phyloP scores from a whole-genome alignment of 2,329 filamentous ascomycete species.

The Neopestalotiopsis sp. region DNA sequence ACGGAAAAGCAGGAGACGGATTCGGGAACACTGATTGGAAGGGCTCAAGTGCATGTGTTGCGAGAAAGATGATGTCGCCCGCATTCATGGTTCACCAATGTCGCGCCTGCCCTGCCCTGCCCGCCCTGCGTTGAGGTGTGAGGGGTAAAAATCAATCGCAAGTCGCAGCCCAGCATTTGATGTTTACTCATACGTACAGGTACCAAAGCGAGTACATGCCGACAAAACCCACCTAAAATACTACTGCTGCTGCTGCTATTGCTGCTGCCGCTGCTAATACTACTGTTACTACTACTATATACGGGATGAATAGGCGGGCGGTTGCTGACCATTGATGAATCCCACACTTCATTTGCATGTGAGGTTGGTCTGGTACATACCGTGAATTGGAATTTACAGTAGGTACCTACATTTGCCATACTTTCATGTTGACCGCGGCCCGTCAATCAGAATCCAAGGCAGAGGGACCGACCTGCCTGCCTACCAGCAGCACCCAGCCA shows the following conservation, averaged over 20 bases:
- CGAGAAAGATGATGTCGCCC: neutral
- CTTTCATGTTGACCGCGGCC: too few species aligned
- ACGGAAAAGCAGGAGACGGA: neutral
- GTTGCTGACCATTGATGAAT: too few species aligned
- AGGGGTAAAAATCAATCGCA: slow-evolving; percentile 2
- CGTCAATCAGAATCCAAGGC: neutral
- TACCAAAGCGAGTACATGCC: neutral
- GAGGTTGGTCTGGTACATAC: too few species aligned
- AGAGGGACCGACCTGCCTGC: neutral
- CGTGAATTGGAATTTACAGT: too few species aligned
- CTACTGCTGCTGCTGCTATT: neutral
- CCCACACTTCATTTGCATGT: too few species aligned
- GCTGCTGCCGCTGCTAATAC: too few species aligned
- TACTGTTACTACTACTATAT: too few species aligned
- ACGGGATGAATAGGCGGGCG: too few species aligned
- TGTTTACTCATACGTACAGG: neutral
- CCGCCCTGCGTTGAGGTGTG: neutral
- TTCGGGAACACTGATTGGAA: neutral
- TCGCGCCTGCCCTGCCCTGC: neutral
- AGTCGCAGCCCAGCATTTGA: neutral
- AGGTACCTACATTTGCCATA: too few species aligned
- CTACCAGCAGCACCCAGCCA: too few species aligned
- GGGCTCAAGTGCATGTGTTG: neutral
- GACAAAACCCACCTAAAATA: neutral
- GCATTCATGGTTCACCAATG: neutral